Evolutionary conservation across 1,139 yeast genomes (phyloP).

Genomic region (Lodderomyces margitis): DNA sequence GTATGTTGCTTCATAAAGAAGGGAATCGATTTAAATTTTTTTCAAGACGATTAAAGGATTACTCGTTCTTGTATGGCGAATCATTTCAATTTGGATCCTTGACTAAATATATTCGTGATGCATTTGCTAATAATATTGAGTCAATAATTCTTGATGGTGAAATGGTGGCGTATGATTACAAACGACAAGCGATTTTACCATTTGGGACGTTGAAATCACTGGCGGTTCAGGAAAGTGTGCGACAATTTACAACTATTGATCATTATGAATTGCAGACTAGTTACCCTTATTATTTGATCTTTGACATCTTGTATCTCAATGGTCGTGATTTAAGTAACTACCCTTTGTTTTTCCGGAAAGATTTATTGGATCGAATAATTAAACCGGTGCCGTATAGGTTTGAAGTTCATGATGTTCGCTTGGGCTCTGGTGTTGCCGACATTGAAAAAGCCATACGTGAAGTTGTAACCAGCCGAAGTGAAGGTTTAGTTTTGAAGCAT

Average conservation of each 20-base stretch:
- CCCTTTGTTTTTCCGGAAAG: slow-evolving; percentile 57
- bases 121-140: slow-evolving; percentile 40
- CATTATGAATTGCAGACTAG: slow-evolving; percentile 36
- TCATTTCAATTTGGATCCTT: slow-evolving; percentile 57
- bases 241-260: slow-evolving; percentile 40
- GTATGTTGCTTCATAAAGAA: slow-evolving; percentile 67
- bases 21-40: slow-evolving; percentile 54
- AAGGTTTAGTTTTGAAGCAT: slow-evolving; percentile 80
- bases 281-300: slow-evolving; percentile 65
- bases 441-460: slow-evolving; percentile 55
- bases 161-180: slow-evolving; percentile 83
- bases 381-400: slow-evolving; percentile 51
- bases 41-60: slow-evolving; percentile 72
- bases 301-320: slow-evolving; percentile 71
- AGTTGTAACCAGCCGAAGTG: slow-evolving; percentile 66
- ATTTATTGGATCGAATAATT: slow-evolving; percentile 46
- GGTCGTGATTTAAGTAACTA: slow-evolving; percentile 56
- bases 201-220: slow-evolving; percentile 77
- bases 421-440: slow-evolving; percentile 47
- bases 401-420: slow-evolving; percentile 51
- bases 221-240: slow-evolving; percentile 55
- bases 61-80: slow-evolving; percentile 72
- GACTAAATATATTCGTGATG: slow-evolving; percentile 51
- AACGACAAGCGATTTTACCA: slow-evolving; percentile 60
- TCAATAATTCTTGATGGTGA: slow-evolving; percentile 84